phyloP scores from a whole-genome alignment of 495 filamentous ascomycete genomes.

The Copromyces sp. region DNA sequence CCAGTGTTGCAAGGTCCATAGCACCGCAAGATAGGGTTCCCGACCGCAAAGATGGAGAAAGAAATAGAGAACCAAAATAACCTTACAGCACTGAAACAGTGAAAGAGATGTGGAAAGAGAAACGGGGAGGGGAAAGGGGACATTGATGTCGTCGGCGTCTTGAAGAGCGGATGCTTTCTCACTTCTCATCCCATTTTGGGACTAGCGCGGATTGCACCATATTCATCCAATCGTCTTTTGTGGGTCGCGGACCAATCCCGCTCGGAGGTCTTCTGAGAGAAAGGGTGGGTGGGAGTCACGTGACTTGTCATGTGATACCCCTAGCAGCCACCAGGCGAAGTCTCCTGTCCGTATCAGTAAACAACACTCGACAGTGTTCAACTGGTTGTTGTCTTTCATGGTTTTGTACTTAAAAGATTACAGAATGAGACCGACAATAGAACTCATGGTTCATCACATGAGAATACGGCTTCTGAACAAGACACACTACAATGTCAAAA shows the following conservation, averaged over 20 bases:
- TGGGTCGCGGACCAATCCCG: neutral
- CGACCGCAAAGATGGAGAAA: neutral
- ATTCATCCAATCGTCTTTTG: conserved; percentile 10
- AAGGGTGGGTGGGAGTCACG: neutral
- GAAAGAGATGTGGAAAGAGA: conserved; percentile 1
- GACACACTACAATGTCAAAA: too few relatives aligned
- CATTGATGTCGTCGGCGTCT: conserved; percentile 13
- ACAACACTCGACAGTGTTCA: neutral
- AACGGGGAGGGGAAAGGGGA: neutral
- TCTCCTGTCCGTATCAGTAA: neutral
- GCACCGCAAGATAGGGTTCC: neutral
- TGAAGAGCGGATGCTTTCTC: conserved; percentile 8
- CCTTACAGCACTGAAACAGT: neutral
- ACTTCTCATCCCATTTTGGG: conserved; percentile 11
- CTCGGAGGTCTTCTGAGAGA: neutral
- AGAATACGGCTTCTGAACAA: too few relatives aligned
- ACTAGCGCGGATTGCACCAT: conserved; percentile 28
- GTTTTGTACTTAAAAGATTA: too few relatives aligned
- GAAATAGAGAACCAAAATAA: neutral
- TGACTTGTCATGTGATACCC: neutral
- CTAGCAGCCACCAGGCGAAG: neutral
- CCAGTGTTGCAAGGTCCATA: neutral
- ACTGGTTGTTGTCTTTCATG: neutral
- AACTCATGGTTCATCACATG: too few relatives aligned
- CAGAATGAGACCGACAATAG: too few relatives aligned